Evolutionary conservation across 306 rosid genomes (phyloP).

Genomic region (Cucumis hystrix): DNA sequence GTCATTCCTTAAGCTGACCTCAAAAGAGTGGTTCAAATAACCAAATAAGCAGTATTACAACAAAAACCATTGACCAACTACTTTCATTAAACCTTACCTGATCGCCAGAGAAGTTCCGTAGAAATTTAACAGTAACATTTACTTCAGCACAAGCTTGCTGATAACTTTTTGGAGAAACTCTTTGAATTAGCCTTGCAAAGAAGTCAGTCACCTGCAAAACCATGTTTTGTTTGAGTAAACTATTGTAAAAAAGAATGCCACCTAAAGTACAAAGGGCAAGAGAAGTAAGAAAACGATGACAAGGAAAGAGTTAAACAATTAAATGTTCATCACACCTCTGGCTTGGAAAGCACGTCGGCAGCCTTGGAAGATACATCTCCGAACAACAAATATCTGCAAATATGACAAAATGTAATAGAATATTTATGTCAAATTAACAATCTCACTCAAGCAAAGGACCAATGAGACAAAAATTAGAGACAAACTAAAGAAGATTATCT

Average conservation of each 20-base stretch:
- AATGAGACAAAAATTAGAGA: background rate
- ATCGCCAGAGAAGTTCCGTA: conserved; percentile 84
- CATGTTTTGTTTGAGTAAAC: background rate
- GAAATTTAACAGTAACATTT: conserved; percentile 67
- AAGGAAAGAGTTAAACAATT: background rate
- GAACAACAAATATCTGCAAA: conserved; percentile 65
- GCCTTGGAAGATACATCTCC: conserved; percentile 87
- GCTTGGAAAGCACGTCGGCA: conserved; percentile 75
- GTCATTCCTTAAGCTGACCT: background rate
- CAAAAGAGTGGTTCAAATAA: background rate
- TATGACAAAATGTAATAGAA: background rate
- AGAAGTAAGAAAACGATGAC: background rate
- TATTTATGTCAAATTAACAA: background rate
- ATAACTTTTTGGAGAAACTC: conserved; percentile 98
- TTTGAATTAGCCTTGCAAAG: conserved; percentile 80
- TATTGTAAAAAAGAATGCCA: background rate
- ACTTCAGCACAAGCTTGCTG: conserved; percentile 85
- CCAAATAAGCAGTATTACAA: background rate
- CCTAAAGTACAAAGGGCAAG: background rate
- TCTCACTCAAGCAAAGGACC: background rate
- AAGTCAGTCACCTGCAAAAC: conserved; percentile 63
- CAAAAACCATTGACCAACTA: background rate
- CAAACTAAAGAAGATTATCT: background rate
- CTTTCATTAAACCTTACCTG: conserved; percentile 38
- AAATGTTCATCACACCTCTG: conserved; percentile 38